Evolutionary conservation across 148 eudicot genomes (phyloP).

Genomic region (Vaccinium macrocarpon): DNA sequence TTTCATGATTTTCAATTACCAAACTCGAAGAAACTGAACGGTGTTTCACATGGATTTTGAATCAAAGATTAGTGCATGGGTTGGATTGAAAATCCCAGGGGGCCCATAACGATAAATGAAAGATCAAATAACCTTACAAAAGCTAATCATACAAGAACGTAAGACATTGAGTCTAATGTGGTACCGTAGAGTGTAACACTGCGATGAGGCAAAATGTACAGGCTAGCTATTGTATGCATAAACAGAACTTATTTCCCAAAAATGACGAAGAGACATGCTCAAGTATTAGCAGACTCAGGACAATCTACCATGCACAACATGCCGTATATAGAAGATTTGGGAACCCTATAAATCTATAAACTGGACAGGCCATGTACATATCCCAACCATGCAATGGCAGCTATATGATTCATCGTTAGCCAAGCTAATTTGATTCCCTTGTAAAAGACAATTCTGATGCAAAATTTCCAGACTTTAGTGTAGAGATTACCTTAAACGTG

Average conservation of each 20-base stretch:
- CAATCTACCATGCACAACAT: neutral
- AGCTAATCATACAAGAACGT: neutral
- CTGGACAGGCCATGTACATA: neutral
- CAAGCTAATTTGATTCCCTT: neutral
- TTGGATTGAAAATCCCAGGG: neutral
- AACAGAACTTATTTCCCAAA: neutral
- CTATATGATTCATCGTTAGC: neutral
- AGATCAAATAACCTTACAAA: neutral
- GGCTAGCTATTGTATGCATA: neutral
- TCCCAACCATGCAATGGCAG: neutral
- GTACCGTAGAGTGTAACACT: neutral
- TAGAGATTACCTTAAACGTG: slow-evolving; percentile 77
- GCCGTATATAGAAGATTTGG: neutral
- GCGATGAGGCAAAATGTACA: neutral
- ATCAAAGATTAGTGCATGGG: neutral
- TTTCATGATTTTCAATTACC: neutral
- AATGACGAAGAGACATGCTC: neutral
- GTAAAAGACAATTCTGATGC: neutral
- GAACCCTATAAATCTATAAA: neutral
- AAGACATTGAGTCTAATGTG: neutral
- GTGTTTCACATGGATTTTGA: neutral
- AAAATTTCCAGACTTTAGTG: slow-evolving; percentile 7
- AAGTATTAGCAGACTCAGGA: neutral
- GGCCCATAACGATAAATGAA: neutral
- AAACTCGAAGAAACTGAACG: neutral